Conservation (phyloP, 352 stramenopile genomes). For the Saprolegnia parasitica region DNA sequence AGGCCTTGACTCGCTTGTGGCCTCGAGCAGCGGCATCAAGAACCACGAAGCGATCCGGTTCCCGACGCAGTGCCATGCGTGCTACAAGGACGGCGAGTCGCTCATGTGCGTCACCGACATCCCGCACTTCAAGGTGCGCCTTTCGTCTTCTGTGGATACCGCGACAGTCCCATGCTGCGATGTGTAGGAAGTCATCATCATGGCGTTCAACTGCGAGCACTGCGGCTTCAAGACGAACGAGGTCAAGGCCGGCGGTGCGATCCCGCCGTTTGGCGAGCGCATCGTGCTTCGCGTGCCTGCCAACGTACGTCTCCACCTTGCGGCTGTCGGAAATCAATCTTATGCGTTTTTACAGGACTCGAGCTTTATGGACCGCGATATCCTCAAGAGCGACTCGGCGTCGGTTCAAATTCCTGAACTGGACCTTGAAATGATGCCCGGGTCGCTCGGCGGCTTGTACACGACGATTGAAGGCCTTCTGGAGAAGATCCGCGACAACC, state of each 20-base stretch:
- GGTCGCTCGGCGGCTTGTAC: constrained; percentile 87
- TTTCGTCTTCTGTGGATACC: constrained; percentile 16
- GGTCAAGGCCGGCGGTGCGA: constrained; percentile 88
- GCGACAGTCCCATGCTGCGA: background rate
- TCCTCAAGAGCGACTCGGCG: constrained; percentile 90
- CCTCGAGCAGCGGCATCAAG: constrained; percentile 49
- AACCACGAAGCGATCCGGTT: constrained; percentile 85
- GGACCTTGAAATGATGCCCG: constrained; percentile 86
- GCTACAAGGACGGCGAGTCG: constrained; percentile 55
- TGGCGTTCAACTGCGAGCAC: constrained; percentile 85
- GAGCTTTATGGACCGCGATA: constrained; percentile 81
- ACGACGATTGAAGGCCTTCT: constrained; percentile 92
- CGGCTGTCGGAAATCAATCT: background rate
- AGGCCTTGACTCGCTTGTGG: constrained; percentile 59
- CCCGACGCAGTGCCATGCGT: constrained; percentile 74
- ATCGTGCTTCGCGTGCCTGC: constrained; percentile 62
- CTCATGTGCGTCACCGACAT: constrained; percentile 92
- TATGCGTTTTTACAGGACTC: constrained; percentile 35
- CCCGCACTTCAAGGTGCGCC: constrained; percentile 85
- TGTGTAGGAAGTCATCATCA: constrained; percentile 81
- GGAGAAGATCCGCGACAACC: constrained; percentile 73
- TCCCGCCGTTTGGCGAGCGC: constrained; percentile 73
- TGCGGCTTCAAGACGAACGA: constrained; percentile 92
- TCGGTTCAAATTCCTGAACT: constrained; percentile 86
- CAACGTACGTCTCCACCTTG: background rate